Evolutionary conservation across 805 yeast genomes (phyloP).

Genomic region (Saccharomycopsis sp.): DNA sequence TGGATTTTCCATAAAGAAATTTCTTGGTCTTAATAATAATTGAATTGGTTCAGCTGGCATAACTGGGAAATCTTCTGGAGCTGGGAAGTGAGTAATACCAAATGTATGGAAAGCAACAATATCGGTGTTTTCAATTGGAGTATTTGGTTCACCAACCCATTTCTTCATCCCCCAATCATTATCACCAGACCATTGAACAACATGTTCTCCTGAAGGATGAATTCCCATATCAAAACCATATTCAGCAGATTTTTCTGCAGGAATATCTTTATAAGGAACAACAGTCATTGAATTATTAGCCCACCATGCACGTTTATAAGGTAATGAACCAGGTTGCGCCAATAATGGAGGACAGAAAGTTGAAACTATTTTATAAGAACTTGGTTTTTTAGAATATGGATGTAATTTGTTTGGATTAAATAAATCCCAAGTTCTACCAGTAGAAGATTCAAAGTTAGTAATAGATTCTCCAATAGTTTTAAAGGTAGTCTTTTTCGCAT

Average conservation of each 20-base stretch:
- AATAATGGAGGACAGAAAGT: constrained; percentile 63
- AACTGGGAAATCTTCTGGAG: constrained; percentile 83
- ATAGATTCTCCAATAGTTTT: constrained; percentile 59
- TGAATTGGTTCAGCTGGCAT: constrained; percentile 83
- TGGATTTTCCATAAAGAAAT: constrained; percentile 71
- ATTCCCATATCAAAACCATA: constrained; percentile 36
- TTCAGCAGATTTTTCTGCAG: neutral
- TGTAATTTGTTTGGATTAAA: constrained; percentile 61
- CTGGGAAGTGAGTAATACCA: constrained; percentile 79
- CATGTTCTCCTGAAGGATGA: constrained; percentile 75
- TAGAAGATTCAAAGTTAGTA: constrained; percentile 48
- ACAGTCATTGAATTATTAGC: constrained; percentile 58
- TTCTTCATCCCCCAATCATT: constrained; percentile 55
- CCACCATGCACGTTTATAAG: constrained; percentile 77
- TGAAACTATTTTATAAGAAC: constrained; percentile 68
- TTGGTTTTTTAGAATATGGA: constrained; percentile 64
- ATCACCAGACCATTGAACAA: constrained; percentile 66
- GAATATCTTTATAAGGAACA: constrained; percentile 50
- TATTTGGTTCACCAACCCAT: constrained; percentile 58
- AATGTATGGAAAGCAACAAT: constrained; percentile 71
- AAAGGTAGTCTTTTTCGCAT: constrained; percentile 52
- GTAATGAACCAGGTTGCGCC: constrained; percentile 66
- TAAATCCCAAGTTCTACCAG: constrained; percentile 69
- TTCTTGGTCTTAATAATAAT: constrained; percentile 65
- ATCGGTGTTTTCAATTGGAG: constrained; percentile 54